Conservation (phyloP, 148 eudicot genomes). For the Chenopodium berlandieri region DNA sequence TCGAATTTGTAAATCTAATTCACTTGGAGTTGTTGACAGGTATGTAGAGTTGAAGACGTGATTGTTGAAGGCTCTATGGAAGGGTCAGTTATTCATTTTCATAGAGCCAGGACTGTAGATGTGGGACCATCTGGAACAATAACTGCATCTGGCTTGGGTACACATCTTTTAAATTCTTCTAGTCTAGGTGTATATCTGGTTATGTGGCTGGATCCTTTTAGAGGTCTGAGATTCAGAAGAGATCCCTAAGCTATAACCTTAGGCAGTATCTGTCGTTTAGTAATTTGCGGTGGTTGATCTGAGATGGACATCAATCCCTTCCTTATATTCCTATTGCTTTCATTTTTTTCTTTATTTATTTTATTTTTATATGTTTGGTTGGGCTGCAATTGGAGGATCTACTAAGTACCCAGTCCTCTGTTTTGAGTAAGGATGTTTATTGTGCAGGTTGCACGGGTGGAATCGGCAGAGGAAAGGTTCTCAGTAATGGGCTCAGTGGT, state of each 20-base stretch:
- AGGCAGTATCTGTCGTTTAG: background rate
- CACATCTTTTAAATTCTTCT: background rate
- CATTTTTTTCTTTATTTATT: background rate
- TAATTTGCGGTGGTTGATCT: background rate
- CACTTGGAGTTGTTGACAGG: slow-evolving; percentile 38
- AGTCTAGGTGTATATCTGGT: background rate
- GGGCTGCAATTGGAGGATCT: no score
- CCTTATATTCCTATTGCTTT: background rate
- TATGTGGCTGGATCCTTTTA: background rate
- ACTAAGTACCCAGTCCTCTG: background rate
- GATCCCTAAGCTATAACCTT: background rate
- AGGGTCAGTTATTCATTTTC: slow-evolving; percentile 96
- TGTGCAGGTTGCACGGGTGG: slow-evolving; percentile 88
- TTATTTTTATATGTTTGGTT: no score
- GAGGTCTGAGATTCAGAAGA: background rate
- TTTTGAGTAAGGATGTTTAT: slow-evolving; percentile 11
- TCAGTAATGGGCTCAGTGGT: slow-evolving; percentile 70
- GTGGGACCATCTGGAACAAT: slow-evolving; percentile 67
- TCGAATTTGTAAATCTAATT: background rate
- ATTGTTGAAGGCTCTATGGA: slow-evolving; percentile 74
- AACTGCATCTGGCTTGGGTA: slow-evolving; percentile 89
- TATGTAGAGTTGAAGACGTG: slow-evolving; percentile 95
- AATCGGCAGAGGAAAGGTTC: slow-evolving; percentile 59
- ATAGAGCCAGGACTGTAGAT: slow-evolving; percentile 72
- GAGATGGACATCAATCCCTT: background rate